Evolutionary conservation across 2,329 filamentous ascomycete species (phyloP).

Genomic region (Allantophomopsis cytisporea): DNA sequence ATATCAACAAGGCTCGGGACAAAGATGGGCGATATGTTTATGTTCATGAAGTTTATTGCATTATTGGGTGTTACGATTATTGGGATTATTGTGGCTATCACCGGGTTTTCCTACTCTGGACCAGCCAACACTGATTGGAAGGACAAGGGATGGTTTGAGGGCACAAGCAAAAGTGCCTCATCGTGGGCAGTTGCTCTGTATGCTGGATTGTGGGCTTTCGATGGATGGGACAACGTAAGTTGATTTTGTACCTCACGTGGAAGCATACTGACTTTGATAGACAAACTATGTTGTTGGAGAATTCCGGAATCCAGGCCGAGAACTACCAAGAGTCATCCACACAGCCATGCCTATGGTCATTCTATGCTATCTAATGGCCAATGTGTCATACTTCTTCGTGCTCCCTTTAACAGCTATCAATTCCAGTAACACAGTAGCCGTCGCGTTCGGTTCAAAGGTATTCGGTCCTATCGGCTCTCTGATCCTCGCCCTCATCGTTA

Average conservation of each 20-base stretch:
- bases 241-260: neutral
- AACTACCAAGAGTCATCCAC: slow-evolving; percentile 89
- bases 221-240: slow-evolving; percentile 95
- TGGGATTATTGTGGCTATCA: slow-evolving; percentile 79
- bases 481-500: slow-evolving; percentile 77
- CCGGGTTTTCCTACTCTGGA: slow-evolving; percentile 68
- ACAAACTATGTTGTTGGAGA: slow-evolving; percentile 97
- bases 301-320: slow-evolving; percentile 80
- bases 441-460: slow-evolving; percentile 81
- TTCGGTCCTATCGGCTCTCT: slow-evolving; percentile 76
- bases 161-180: slow-evolving; percentile 66
- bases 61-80: slow-evolving; percentile 75
- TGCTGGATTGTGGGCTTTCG: slow-evolving; percentile 93
- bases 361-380: slow-evolving; percentile 77
- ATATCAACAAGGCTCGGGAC: slow-evolving; percentile 82
- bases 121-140: slow-evolving; percentile 78
- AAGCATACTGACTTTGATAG: slow-evolving; percentile 29
- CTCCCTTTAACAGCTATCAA: slow-evolving; percentile 71
- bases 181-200: slow-evolving; percentile 92
- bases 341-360: slow-evolving; percentile 95
- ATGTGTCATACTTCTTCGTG: slow-evolving; percentile 88
- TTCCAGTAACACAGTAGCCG: slow-evolving; percentile 85
- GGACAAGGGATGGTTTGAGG: slow-evolving; percentile 73
- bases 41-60: slow-evolving; percentile 94
- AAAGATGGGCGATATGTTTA: slow-evolving; percentile 78